phyloP scores from a whole-genome alignment of 768 basidiomycete species.

The Leccinum truebloodii region DNA sequence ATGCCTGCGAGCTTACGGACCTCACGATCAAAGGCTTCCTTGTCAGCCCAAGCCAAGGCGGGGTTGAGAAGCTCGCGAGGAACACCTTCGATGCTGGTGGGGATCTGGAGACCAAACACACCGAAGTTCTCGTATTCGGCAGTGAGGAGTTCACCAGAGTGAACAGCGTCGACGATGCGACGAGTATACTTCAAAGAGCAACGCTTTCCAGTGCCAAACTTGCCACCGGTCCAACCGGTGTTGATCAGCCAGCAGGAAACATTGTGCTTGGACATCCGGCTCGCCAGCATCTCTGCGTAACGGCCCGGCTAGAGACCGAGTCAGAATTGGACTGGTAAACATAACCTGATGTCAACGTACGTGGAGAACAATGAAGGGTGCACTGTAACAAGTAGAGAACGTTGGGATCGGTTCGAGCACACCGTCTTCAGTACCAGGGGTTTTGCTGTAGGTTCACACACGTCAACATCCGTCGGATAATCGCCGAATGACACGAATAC shows the following conservation, averaged over 20 bases:
- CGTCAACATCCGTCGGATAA: conserved; percentile 3
- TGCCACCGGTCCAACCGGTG: conserved; percentile 96
- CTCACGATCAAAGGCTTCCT: conserved; percentile 88
- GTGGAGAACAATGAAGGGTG: conserved; percentile 99
- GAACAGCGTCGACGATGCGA: conserved; percentile 95
- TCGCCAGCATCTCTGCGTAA: conserved; percentile 96
- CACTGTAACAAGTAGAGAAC: conserved; percentile 98
- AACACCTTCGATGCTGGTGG: conserved; percentile 80
- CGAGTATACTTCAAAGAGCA: conserved; percentile 97
- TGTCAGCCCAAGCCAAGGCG: conserved; percentile 80
- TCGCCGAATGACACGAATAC: background rate
- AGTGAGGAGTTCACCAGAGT: conserved; percentile 86
- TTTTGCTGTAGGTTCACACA: conserved; percentile 61
- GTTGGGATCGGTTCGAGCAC: conserved; percentile 98
- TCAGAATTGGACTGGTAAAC: conserved; percentile 5
- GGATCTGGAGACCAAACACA: conserved; percentile 83
- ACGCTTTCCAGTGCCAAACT: conserved; percentile 89
- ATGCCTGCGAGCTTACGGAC: conserved; percentile 85
- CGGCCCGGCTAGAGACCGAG: conserved; percentile 65
- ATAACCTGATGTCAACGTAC: conserved; percentile 39
- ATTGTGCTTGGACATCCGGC: conserved; percentile 85
- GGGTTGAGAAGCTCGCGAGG: conserved; percentile 93
- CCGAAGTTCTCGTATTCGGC: conserved; percentile 85
- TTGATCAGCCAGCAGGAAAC: conserved; percentile 99
- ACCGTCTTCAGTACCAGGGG: conserved; percentile 98